Percentiles rank a stretch among this genome's conserved stretches.
These are phyloP conservation scores for Fraxinus quadrangulata DNA, from an alignment of 257 asterid species.

Conservation along the genomic window DNA sequence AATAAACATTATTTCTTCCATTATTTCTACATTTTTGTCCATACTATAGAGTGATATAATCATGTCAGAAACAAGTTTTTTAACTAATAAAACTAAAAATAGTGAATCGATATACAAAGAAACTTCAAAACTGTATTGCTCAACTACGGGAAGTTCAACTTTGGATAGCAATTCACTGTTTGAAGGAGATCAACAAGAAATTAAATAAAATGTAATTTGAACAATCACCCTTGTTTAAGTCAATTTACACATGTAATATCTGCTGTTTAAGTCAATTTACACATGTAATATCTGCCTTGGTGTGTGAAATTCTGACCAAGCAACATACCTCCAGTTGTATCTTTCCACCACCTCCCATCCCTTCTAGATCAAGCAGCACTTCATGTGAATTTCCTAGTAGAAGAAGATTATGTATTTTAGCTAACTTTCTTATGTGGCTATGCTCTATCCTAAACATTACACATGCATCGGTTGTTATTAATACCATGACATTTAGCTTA, in stretches of 20 bases:
- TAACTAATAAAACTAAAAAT: too few species aligned
- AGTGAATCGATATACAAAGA: background rate
- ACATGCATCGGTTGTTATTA: background rate
- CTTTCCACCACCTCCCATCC: slow-evolving; percentile 99
- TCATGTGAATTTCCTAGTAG: slow-evolving; percentile 71
- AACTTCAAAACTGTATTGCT: background rate
- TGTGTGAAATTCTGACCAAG: slow-evolving; percentile 11
- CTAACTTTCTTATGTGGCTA: slow-evolving; percentile 21
- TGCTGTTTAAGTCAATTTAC: too few species aligned
- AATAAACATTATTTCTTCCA: too few species aligned
- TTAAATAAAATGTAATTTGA: background rate
- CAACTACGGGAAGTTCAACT: background rate
- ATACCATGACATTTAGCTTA: slow-evolving; percentile 22
- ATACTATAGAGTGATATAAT: background rate
- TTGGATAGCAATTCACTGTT: slow-evolving; percentile 6
- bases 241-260: too few species aligned
- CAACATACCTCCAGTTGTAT: slow-evolving; percentile 80
- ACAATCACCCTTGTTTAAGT: background rate
- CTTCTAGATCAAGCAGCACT: slow-evolving; percentile 87
- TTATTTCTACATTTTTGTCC: too few species aligned
- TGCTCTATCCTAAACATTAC: background rate
- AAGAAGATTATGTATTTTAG: slow-evolving; percentile 26
- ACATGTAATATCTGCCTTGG: slow-evolving; percentile 1
- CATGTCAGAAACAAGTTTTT: background rate
- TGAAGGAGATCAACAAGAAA: slow-evolving; percentile 7